These are phyloP conservation scores for Kurtzmaniella natalensis DNA, from an alignment of 1,139 yeast genomes.

Conservation along the genomic window DNA sequence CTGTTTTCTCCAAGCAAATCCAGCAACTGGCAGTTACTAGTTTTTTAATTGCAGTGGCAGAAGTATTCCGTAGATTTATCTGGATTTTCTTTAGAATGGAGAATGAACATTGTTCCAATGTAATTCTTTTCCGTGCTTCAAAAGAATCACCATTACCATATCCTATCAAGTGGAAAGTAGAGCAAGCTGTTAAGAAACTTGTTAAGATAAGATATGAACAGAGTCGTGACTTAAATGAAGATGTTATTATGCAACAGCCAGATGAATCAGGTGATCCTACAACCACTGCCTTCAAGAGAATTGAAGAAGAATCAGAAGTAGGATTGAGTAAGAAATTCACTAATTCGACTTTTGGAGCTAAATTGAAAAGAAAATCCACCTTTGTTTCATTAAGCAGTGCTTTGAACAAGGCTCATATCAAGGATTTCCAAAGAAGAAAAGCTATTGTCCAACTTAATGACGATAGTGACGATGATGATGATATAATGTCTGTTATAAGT, in stretches of 20 bases:
- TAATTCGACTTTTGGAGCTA: not conserved
- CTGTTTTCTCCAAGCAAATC: constrained; percentile 62
- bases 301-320: constrained; percentile 12
- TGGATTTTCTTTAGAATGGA: constrained; percentile 95
- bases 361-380: constrained; percentile 28
- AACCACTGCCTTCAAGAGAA: constrained; percentile 1
- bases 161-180: constrained; percentile 37
- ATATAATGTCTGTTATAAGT: constrained; percentile 4
- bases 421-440: constrained; percentile 77
- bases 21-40: constrained; percentile 92
- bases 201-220: constrained; percentile 31
- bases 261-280: not conserved
- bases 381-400: constrained; percentile 50
- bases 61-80: constrained; percentile 71
- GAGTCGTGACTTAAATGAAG: constrained; percentile 7
- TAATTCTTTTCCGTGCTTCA: constrained; percentile 76
- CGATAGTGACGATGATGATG: constrained; percentile 37
- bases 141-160: constrained; percentile 86
- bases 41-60: constrained; percentile 78
- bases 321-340: constrained; percentile 7
- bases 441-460: constrained; percentile 28
- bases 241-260: constrained; percentile 8
- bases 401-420: constrained; percentile 76
- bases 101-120: constrained; percentile 92
- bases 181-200: constrained; percentile 36